These are phyloP conservation scores for Quercus berberidifolia DNA, from an alignment of 306 rosid genomes.

Conservation along the genomic window DNA sequence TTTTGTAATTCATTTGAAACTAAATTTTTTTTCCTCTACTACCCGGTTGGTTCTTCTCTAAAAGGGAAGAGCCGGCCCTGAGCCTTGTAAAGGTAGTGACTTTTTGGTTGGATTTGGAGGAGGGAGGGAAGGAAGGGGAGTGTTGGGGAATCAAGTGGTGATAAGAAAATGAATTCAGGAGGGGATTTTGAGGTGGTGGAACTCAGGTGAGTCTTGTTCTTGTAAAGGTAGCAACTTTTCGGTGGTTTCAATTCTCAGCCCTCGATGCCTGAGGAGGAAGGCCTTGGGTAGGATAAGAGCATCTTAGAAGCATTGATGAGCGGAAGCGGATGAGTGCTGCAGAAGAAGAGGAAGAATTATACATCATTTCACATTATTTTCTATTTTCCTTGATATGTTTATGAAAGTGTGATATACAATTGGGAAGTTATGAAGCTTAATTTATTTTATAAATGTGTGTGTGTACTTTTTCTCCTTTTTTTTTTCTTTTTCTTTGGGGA, in stretches of 20 bases:
- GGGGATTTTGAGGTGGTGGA: slow-evolving; percentile 25
- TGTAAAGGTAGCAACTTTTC: slow-evolving; percentile 32
- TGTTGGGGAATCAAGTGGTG: slow-evolving; percentile 19
- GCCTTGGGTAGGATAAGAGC: slow-evolving; percentile 89
- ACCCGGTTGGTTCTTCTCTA: too few species aligned
- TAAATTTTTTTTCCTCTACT: too few species aligned
- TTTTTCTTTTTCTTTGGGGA: too few species aligned
- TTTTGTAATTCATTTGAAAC: too few species aligned
- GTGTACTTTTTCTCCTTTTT: too few species aligned
- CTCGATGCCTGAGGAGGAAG: slow-evolving; percentile 52
- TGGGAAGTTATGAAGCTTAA: background rate
- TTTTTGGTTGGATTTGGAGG: slow-evolving; percentile 2
- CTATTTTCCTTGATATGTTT: slow-evolving; percentile 15
- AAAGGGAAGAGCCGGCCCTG: too few species aligned
- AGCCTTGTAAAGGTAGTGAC: too few species aligned
- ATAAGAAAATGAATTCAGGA: slow-evolving; percentile 17
- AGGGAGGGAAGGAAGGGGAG: slow-evolving; percentile 15
- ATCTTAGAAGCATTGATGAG: slow-evolving; percentile 68
- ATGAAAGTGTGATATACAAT: slow-evolving; percentile 17
- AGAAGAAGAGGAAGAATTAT: slow-evolving; percentile 72
- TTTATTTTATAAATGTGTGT: too few species aligned
- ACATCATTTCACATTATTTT: background rate
- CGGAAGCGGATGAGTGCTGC: slow-evolving; percentile 58
- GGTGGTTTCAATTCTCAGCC: slow-evolving; percentile 29
- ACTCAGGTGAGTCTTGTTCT: slow-evolving; percentile 34